These are phyloP conservation scores for Blepharisma stoltei DNA, from an alignment of 73 alveolate genomes.

Conservation along the genomic window DNA sequence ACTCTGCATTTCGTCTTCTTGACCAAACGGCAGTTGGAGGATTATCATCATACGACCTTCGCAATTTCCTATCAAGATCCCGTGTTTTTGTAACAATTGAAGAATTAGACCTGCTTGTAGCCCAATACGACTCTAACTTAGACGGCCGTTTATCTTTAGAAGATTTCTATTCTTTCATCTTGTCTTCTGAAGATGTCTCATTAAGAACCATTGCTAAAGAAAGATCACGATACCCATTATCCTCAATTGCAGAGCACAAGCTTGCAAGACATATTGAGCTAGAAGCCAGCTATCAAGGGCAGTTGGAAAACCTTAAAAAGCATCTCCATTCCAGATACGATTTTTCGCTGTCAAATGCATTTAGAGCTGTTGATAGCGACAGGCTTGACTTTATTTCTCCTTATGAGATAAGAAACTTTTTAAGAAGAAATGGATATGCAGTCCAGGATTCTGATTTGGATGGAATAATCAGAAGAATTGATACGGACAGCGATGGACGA, in stretches of 20 bases:
- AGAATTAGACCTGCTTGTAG: not conserved
- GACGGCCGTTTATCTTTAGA: constrained; percentile 29
- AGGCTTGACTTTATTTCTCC: constrained; percentile 30
- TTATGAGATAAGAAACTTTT: constrained; percentile 28
- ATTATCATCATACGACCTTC: not conserved
- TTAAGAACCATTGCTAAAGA: constrained; percentile 19
- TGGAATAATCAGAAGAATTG: constrained; percentile 52
- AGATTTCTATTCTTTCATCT: constrained; percentile 13
- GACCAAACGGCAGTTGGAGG: constrained; percentile 30
- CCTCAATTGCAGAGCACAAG: constrained; percentile 47
- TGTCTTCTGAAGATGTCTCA: not conserved
- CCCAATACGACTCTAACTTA: constrained; percentile 10
- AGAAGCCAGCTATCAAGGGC: constrained; percentile 44
- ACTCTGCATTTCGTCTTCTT: constrained; percentile 54
- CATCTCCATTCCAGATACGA: constrained; percentile 46
- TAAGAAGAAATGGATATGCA: constrained; percentile 25
- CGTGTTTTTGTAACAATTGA: not conserved
- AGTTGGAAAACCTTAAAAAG: constrained; percentile 42
- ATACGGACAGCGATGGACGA: constrained; percentile 50
- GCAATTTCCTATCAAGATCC: not conserved
- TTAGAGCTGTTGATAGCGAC: constrained; percentile 46
- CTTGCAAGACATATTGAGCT: constrained; percentile 46
- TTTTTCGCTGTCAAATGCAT: constrained; percentile 46
- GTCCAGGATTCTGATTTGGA: constrained; percentile 41
- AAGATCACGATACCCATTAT: constrained; percentile 23